Evolutionary conservation across 1,284 basidiomycete species (phyloP), one percentile per base, ranked within the genome.

Genomic region (Cutaneotrichosporon cutaneum): DNA sequence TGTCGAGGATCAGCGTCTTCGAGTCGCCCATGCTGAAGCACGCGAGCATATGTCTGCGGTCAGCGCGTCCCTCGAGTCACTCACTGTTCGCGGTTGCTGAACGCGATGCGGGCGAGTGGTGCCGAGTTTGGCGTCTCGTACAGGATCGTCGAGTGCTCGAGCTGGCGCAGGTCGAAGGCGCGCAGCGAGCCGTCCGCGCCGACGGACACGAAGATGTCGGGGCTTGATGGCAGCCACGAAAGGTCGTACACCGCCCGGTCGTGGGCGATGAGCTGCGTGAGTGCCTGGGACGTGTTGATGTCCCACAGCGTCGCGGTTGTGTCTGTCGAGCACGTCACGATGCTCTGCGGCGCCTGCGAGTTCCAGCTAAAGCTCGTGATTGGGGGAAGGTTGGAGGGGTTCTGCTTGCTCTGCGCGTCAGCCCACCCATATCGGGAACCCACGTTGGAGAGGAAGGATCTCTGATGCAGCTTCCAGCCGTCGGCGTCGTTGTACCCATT

Each of bases 221-320:
- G 90, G 13, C 92, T 95, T n/a, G 89, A 87, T 2, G 96, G 96
- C n/a, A 97, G 86, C 95, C 96, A 98, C 45, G 92, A 94, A 64
- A 78, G 59, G 54, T 78, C 77, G 57, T 75, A 78, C 6, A 99
- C 96, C 77, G 98, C 96, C 53, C 93, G 87, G 82, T 99, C 96
- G 81, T 99, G 96, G 0, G 96, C 96, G 76, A 95, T 95, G 68
- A 94, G 86, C 78, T 99, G 96, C 1, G 96, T 99, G 72, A 99
- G 87, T 16, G 96, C 95, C n/a, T 90, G 88, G 21, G 88, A 87
- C 2, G 92, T 94, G 69, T 96, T 92, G 74, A 99, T 92, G 76
- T 99, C 96, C 95, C 95, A 94, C 33, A 95, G 88, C 1, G 92
- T 95, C 74, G 93, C 93, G 21, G 93, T 94, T 48, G 92, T 95